Evolutionary conservation across 169 alveolate genomes (phyloP).

Genomic region (Plasmodium knowlesi): DNA sequence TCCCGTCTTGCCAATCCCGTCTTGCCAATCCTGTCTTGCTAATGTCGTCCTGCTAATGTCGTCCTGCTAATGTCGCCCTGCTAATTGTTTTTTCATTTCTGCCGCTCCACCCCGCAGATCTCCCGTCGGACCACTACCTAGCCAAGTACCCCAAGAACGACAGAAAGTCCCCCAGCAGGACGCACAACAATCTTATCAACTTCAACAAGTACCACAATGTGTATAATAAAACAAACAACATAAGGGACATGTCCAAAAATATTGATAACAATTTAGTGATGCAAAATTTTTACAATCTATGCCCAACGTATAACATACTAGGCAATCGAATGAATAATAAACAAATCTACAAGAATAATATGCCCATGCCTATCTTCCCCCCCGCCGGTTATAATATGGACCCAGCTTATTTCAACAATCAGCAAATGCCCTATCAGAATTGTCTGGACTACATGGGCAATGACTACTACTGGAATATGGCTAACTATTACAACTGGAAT

Average conservation of each 20-base stretch:
- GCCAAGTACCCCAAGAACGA: conserved; percentile 9
- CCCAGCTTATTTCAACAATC: neutral
- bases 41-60: too few species aligned
- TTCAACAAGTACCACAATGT: conserved; percentile 6
- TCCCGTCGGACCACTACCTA: conserved; percentile 31
- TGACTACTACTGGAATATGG: conserved; percentile 15
- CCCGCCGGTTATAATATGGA: conserved; percentile 22
- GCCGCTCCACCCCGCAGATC: neutral
- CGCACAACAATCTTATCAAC: neutral
- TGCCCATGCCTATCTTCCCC: conserved; percentile 13
- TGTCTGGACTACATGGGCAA: neutral
- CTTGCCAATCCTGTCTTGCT: too few species aligned
- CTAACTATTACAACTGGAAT: conserved; percentile 28
- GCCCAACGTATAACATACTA: neutral
- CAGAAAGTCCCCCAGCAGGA: conserved; percentile 1
- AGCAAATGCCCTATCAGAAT: conserved; percentile 15
- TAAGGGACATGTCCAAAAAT: conserved; percentile 27
- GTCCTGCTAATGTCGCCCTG: too few species aligned
- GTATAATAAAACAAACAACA: conserved; percentile 33
- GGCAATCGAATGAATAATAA: neutral
- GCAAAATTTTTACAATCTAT: conserved; percentile 33
- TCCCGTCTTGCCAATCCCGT: too few species aligned
- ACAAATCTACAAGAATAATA: neutral
- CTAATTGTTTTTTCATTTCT: neutral
- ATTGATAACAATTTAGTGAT: neutral